Conservation (phyloP, 2,329 filamentous ascomycete genomes). For the Alternaria gansuensis region DNA sequence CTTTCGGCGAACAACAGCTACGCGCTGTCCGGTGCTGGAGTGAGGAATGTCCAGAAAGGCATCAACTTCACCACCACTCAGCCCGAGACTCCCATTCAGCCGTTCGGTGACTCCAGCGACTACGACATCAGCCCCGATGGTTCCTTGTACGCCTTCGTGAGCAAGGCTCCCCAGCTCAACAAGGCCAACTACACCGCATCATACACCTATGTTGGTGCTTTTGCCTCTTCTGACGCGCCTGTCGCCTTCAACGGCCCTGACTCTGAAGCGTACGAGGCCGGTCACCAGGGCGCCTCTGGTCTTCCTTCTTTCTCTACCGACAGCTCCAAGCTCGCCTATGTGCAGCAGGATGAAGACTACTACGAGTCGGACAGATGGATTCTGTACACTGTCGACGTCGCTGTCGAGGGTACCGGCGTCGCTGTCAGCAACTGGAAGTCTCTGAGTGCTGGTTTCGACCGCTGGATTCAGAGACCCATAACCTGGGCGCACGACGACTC, state of each 20-base stretch:
- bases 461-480: constrained; percentile 41
- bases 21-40: constrained; percentile 42
- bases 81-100: constrained; percentile 74
- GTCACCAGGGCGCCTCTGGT: constrained; percentile 70
- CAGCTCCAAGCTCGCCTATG: constrained; percentile 77
- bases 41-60: constrained; percentile 68
- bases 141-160: constrained; percentile 70
- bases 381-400: constrained; percentile 48
- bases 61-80: constrained; percentile 63
- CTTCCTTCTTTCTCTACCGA: constrained; percentile 77
- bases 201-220: constrained; percentile 77
- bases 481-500: constrained; percentile 46
- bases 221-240: constrained; percentile 65
- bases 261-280: constrained; percentile 43
- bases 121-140: constrained; percentile 76
- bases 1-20: constrained; percentile 54
- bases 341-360: constrained; percentile 69
- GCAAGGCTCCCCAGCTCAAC: constrained; percentile 76
- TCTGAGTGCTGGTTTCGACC: constrained; percentile 43
- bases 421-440: constrained; percentile 44
- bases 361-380: constrained; percentile 85
- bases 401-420: constrained; percentile 28
- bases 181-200: constrained; percentile 81
- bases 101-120: constrained; percentile 79
- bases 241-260: constrained; percentile 48